phyloP scores from a whole-genome alignment of 371 early-diverging fungal species.

The Syncephalastrum contaminatum region DNA sequence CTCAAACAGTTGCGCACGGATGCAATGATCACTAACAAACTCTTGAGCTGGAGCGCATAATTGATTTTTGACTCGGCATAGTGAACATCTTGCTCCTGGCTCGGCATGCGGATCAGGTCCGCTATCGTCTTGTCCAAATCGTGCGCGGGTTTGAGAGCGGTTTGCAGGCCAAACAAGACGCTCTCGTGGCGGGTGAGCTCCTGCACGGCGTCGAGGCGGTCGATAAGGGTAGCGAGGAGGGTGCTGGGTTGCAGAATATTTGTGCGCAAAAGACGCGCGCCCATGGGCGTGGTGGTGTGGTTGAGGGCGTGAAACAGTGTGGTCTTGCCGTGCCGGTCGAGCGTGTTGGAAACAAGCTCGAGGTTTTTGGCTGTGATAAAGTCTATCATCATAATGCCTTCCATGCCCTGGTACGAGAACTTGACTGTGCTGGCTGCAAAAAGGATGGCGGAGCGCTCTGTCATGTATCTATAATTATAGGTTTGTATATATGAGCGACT shows the following conservation, averaged over 20 bases:
- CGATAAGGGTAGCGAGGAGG: constrained; percentile 30
- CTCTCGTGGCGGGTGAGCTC: constrained; percentile 33
- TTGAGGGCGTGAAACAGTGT: constrained; percentile 60
- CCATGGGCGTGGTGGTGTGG: constrained; percentile 70
- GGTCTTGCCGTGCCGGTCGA: constrained; percentile 29
- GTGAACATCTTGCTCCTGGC: constrained; percentile 31
- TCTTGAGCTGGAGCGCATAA: constrained; percentile 69
- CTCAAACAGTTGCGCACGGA: constrained; percentile 34
- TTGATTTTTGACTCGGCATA: constrained; percentile 73
- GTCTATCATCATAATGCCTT: constrained; percentile 45
- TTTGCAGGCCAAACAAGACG: constrained; percentile 35
- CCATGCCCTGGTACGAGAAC: constrained; percentile 61
- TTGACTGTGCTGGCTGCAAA: constrained; percentile 60
- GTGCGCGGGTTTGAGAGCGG: constrained; percentile 20
- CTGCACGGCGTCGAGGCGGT: constrained; percentile 57
- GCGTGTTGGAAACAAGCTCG: constrained; percentile 57
- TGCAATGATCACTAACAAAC: constrained; percentile 47
- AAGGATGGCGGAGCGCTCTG: constrained; percentile 43
- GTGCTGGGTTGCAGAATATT: constrained; percentile 72
- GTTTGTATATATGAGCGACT: too few relatives aligned
- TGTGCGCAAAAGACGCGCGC: constrained; percentile 68
- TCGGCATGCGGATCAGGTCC: constrained; percentile 22
- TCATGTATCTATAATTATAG: constrained; percentile 43
- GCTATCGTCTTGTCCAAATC: constrained; percentile 35
- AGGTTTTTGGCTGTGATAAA: constrained; percentile 57